These are phyloP conservation scores for Daldinia decipiens DNA, from an alignment of 495 filamentous ascomycete genomes.

Conservation along the genomic window DNA sequence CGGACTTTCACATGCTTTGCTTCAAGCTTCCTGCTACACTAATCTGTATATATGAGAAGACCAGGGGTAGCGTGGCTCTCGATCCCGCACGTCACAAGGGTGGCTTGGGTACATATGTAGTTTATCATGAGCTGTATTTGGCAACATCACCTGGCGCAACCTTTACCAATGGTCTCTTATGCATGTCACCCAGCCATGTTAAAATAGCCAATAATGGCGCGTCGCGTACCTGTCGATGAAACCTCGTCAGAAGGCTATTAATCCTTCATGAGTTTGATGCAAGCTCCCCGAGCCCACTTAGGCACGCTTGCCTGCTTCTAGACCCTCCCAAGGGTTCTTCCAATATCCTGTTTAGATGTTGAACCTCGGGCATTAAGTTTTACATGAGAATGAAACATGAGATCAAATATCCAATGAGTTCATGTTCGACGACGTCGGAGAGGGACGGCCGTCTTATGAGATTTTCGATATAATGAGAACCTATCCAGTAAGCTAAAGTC, in stretches of 20 bases:
- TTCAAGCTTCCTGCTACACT: constrained; percentile 13
- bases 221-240: constrained; percentile 36
- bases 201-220: constrained; percentile 29
- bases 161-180: constrained; percentile 29
- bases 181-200: constrained; percentile 33
- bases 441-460: background rate
- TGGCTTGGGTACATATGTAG: constrained; percentile 12
- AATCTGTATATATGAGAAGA: constrained; percentile 7
- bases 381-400: constrained; percentile 21
- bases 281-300: constrained; percentile 33
- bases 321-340: constrained; percentile 24
- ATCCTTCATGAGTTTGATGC: constrained; percentile 17
- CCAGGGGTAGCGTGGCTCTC: constrained; percentile 33
- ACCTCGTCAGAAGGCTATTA: constrained; percentile 40
- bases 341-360: constrained; percentile 23
- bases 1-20: constrained; percentile 35
- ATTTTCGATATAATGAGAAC: background rate
- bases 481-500: background rate
- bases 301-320: constrained; percentile 39
- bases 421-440: background rate
- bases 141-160: constrained; percentile 38
- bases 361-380: constrained; percentile 29
- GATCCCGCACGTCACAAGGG: constrained; percentile 31
- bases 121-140: constrained; percentile 37
- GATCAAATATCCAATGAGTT: background rate